phyloP scores from a whole-genome alignment of 768 basidiomycete species.

The Plicaturopsis crispa region DNA sequence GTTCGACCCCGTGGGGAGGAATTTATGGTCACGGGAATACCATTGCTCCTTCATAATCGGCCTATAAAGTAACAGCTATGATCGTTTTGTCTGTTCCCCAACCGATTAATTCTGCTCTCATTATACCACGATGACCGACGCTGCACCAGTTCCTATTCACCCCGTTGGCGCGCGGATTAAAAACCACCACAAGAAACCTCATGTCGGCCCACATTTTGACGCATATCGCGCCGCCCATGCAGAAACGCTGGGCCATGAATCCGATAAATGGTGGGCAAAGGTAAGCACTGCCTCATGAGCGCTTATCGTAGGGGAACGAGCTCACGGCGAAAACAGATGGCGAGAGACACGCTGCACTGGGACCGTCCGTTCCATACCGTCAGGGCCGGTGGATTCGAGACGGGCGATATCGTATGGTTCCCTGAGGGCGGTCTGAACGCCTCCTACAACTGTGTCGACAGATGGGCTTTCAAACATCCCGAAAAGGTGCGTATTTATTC shows the following conservation, averaged over 20 bases:
- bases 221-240: slow-evolving; percentile 64
- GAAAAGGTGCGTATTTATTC: slow-evolving; percentile 47
- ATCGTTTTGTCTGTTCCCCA: too few relatives aligned
- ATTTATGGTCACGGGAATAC: too few relatives aligned
- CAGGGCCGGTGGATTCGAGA: slow-evolving; percentile 71
- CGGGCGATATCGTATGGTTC: slow-evolving; percentile 93
- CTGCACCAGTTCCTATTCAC: slow-evolving; percentile 36
- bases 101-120: too few relatives aligned
- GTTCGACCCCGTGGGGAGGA: too few relatives aligned
- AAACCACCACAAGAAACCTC: slow-evolving; percentile 56
- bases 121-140: slow-evolving; percentile 34
- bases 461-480: slow-evolving; percentile 89
- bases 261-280: slow-evolving; percentile 87
- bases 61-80: too few relatives aligned
- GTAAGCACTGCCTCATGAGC: slow-evolving; percentile 28
- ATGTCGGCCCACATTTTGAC: slow-evolving; percentile 73
- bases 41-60: too few relatives aligned
- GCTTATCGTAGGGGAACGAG: not conserved
- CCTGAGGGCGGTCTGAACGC: slow-evolving; percentile 91
- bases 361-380: slow-evolving; percentile 87
- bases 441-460: slow-evolving; percentile 96
- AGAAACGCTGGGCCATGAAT: slow-evolving; percentile 65
- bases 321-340: slow-evolving; percentile 34
- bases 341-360: slow-evolving; percentile 76
- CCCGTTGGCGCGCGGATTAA: slow-evolving; percentile 74